These are phyloP conservation scores for Diatrype stigma DNA, from an alignment of 2,329 filamentous ascomycete species.

Conservation along the genomic window DNA sequence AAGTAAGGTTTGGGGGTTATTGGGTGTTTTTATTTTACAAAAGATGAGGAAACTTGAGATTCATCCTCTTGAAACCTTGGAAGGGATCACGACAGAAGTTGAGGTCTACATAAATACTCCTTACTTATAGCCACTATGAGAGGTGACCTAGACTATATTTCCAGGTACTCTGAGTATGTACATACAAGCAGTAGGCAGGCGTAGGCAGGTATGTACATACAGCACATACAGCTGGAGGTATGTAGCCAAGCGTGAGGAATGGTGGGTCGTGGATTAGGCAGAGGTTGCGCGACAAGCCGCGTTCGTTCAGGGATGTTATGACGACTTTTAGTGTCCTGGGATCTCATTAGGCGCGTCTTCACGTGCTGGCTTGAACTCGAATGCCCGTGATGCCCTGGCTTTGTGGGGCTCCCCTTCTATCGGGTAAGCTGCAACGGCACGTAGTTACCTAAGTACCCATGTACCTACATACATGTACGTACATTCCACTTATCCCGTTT, in stretches of 20 bases:
- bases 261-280: background rate
- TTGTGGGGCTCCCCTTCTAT: too few relatives aligned
- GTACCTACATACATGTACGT: too few relatives aligned
- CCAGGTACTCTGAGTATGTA: too few relatives aligned
- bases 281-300: background rate
- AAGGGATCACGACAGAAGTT: background rate
- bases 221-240: too few relatives aligned
- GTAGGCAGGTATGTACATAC: too few relatives aligned
- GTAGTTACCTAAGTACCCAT: background rate
- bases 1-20: background rate
- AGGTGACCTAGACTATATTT: too few relatives aligned
- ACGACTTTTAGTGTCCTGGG: background rate
- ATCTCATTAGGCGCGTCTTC: background rate
- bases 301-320: background rate
- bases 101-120: background rate
- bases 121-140: too few relatives aligned
- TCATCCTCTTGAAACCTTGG: background rate
- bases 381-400: background rate
- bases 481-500: too few relatives aligned
- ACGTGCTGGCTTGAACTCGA: background rate
- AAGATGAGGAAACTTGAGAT: background rate
- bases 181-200: too few relatives aligned
- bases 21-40: background rate
- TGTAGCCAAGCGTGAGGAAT: background rate
- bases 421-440: background rate